Conservation (phyloP, 352 stramenopile genomes). For the Pythium aquatile region DNA sequence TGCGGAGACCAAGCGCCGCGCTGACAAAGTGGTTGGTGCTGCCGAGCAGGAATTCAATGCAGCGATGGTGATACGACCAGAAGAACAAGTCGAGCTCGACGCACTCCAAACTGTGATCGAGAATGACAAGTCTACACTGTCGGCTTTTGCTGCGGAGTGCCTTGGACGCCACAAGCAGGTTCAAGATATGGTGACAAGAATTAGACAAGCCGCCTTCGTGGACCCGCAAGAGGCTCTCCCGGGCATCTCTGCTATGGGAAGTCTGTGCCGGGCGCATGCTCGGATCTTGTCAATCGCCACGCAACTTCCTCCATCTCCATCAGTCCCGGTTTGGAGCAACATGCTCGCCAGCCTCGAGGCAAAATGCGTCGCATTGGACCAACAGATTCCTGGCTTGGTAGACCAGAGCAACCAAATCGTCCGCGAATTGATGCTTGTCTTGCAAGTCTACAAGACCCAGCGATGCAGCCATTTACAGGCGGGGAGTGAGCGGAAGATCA, state of each 20-base stretch:
- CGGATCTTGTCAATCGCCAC: constrained; percentile 14
- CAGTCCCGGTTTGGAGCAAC: constrained; percentile 21
- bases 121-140: constrained; percentile 26
- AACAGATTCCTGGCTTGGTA: constrained; percentile 12
- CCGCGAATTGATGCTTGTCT: not conserved
- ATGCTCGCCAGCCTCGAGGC: constrained; percentile 20
- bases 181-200: constrained; percentile 35
- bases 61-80: not conserved
- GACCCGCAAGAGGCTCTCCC: not conserved
- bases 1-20: constrained; percentile 4
- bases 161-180: constrained; percentile 52
- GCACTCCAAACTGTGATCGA: not conserved
- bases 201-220: not conserved
- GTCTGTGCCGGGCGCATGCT: constrained; percentile 1
- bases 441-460: constrained; percentile 11
- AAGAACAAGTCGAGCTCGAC: constrained; percentile 3
- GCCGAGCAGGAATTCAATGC: constrained; percentile 13
- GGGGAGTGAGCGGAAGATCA: not conserved
- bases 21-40: not conserved
- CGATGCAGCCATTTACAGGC: not conserved
- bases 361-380: constrained; percentile 13
- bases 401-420: constrained; percentile 3
- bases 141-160: constrained; percentile 46
- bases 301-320: constrained; percentile 13
- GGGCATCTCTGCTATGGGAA: not conserved